phyloP scores from a whole-genome alignment of 768 basidiomycete genomes.

The Mycena epipterygia region DNA sequence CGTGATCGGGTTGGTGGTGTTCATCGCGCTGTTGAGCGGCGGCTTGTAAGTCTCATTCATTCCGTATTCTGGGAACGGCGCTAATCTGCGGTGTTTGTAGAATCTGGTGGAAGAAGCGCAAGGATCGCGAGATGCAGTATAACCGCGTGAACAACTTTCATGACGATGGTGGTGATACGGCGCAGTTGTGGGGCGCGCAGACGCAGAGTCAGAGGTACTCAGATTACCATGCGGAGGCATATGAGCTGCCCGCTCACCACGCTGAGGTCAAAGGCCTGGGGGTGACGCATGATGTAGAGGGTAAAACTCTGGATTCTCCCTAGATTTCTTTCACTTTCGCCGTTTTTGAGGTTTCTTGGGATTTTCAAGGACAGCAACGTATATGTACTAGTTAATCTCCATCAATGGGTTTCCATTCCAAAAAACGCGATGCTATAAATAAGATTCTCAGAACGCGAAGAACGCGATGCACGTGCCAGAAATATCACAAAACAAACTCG shows the following conservation, averaged over 20 bases:
- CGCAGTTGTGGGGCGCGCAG: slow-evolving; percentile 16
- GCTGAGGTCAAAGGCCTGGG: neutral
- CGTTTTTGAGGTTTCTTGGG: no score
- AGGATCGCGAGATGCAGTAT: slow-evolving; percentile 37
- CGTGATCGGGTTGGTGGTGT: slow-evolving; percentile 53
- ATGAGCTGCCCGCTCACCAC: slow-evolving; percentile 18
- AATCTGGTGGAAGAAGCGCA: slow-evolving; percentile 44
- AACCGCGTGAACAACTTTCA: slow-evolving; percentile 35
- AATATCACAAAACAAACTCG: no score
- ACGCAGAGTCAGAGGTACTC: slow-evolving; percentile 15
- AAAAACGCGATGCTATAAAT: no score
- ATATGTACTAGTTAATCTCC: no score
- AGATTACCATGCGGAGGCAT: slow-evolving; percentile 35
- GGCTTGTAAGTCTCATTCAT: slow-evolving; percentile 53
- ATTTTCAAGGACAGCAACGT: no score
- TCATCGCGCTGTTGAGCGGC: slow-evolving; percentile 54
- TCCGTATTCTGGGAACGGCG: neutral
- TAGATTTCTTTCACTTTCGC: no score
- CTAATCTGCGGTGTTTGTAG: slow-evolving; percentile 27
- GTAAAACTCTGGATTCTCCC: neutral
- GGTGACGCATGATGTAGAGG: neutral
- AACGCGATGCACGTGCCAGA: no score
- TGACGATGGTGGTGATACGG: slow-evolving; percentile 31
- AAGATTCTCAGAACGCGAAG: no score
- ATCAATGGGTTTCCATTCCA: no score